These are phyloP conservation scores for Fraxinus baroniana DNA, from an alignment of 305 asterid genomes.

Conservation along the genomic window DNA sequence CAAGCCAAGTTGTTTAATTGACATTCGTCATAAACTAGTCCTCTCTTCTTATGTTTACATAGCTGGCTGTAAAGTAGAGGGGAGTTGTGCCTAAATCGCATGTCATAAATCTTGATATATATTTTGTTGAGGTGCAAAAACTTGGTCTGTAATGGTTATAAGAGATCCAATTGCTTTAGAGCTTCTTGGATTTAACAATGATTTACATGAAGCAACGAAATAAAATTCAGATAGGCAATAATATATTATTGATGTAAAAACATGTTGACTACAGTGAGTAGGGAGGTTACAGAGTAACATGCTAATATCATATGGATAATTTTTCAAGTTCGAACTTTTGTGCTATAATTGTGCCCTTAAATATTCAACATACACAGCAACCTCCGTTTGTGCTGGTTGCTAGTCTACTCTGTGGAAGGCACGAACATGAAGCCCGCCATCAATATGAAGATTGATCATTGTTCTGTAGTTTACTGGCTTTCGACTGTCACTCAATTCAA, in stretches of 20 bases:
- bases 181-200: background rate
- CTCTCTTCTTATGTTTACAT: background rate
- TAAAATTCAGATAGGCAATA: background rate
- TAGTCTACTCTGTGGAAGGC: constrained; percentile 33
- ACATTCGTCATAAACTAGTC: background rate
- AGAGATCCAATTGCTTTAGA: background rate
- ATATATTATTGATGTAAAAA: background rate
- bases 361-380: background rate
- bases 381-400: background rate
- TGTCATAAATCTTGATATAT: background rate
- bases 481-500: constrained; percentile 41
- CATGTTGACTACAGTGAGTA: background rate
- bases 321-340: background rate
- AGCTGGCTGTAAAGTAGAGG: background rate
- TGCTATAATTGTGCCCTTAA: background rate
- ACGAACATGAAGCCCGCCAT: constrained; percentile 46
- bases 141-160: background rate
- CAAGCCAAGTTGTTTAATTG: background rate
- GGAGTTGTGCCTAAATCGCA: background rate
- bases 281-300: background rate
- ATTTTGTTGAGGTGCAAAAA: background rate
- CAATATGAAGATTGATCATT: constrained; percentile 64
- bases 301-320: background rate
- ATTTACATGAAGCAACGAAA: background rate
- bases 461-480: constrained; percentile 50